Evolutionary conservation across 495 filamentous ascomycete genomes (phyloP).

Genomic region (Neurospora sp.): DNA sequence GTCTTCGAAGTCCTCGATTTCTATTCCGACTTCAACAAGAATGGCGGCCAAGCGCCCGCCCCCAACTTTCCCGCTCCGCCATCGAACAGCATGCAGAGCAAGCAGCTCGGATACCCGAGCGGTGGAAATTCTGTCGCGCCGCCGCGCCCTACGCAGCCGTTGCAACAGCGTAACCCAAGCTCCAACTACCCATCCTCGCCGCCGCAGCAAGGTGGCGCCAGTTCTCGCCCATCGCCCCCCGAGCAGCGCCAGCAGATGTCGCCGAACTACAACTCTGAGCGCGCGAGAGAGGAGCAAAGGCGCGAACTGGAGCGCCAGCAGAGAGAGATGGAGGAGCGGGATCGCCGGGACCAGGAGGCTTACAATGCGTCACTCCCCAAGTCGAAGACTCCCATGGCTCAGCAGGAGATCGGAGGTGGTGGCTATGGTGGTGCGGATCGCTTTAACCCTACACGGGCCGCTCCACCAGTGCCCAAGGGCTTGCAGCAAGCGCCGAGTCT

Average conservation of each 20-base stretch:
- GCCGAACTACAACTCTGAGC: slow-evolving; percentile 39
- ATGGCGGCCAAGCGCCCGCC: slow-evolving; percentile 66
- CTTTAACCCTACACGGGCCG: slow-evolving; percentile 72
- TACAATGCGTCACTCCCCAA: slow-evolving; percentile 85
- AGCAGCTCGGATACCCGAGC: slow-evolving; percentile 53
- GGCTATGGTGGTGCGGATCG: slow-evolving; percentile 43
- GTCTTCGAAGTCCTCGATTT: slow-evolving; percentile 96
- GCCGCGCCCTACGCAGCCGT: slow-evolving; percentile 54
- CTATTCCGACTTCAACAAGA: slow-evolving; percentile 90
- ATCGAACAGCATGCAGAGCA: slow-evolving; percentile 44
- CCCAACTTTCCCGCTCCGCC: slow-evolving; percentile 60
- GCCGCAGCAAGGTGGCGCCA: slow-evolving; percentile 15
- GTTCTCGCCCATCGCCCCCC: slow-evolving; percentile 29
- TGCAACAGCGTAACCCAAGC: slow-evolving; percentile 33
- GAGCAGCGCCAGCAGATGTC: slow-evolving; percentile 38
- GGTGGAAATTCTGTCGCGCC: slow-evolving; percentile 63
- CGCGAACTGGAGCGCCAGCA: slow-evolving; percentile 39
- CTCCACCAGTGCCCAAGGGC: slow-evolving; percentile 50
- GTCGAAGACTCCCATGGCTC: slow-evolving; percentile 61
- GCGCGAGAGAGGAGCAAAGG: slow-evolving; percentile 44
- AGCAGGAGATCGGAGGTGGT: slow-evolving; percentile 63
- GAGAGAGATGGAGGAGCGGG: slow-evolving; percentile 55
- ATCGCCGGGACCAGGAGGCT: slow-evolving; percentile 63
- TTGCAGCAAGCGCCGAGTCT: slow-evolving; percentile 36
- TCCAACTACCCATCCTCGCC: slow-evolving; percentile 24